These are phyloP conservation scores for Babesia bovis DNA, from an alignment of 169 alveolate genomes.

Conservation along the genomic window DNA sequence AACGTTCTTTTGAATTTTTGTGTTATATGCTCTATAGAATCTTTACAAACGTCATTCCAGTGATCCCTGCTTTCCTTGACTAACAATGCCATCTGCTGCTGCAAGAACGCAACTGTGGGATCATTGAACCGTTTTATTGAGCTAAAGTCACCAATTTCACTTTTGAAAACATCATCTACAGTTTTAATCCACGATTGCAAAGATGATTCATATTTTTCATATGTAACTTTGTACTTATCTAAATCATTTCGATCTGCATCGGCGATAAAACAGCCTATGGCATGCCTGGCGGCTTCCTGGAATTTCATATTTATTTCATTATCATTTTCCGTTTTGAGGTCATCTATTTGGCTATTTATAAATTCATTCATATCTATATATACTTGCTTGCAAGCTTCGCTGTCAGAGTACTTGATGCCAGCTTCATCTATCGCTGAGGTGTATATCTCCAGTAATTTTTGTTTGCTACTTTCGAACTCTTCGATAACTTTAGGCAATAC, in stretches of 20 bases:
- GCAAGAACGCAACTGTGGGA: constrained; percentile 4
- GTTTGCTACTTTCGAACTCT: constrained; percentile 1
- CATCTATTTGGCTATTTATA: constrained; percentile 1
- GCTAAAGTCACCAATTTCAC: constrained; percentile 49
- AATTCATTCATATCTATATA: not conserved
- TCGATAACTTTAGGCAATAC: constrained; percentile 32
- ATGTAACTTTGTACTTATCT: constrained; percentile 22
- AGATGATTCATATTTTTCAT: constrained; percentile 3
- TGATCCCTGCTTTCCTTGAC: constrained; percentile 16
- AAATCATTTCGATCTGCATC: constrained; percentile 30
- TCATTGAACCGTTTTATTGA: constrained; percentile 11
- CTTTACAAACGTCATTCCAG: constrained; percentile 33
- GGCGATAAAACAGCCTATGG: constrained; percentile 5
- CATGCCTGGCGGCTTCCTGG: constrained; percentile 23
- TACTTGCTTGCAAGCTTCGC: constrained; percentile 14
- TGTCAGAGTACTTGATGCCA: constrained; percentile 7
- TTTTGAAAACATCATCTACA: constrained; percentile 11
- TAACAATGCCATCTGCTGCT: constrained; percentile 6
- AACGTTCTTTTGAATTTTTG: constrained; percentile 13
- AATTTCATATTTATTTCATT: constrained; percentile 6
- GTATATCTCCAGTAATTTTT: not conserved
- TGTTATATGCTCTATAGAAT: not conserved
- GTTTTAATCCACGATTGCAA: not conserved
- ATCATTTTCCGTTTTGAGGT: constrained; percentile 26
- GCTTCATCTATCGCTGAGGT: constrained; percentile 4